Base-by-base conservation (phyloP, 257 asterid species). In the Solanum etuberosum region DNA sequence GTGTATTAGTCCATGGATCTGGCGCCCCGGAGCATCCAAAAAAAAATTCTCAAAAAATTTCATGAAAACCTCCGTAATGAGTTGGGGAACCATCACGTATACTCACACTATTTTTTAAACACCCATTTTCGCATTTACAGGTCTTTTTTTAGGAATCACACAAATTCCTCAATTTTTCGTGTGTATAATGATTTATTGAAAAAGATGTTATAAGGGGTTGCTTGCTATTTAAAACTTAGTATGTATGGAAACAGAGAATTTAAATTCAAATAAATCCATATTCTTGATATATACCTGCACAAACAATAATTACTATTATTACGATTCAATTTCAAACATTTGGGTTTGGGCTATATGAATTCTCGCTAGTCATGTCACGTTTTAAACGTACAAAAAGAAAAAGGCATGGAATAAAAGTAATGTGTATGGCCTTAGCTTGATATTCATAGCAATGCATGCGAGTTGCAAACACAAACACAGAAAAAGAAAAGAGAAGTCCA, bases 91-190 rank as follows among this genome's bases (percentile, higher is more conserved):
- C n/a, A n/a, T n/a, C n/a, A n/a, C n/a, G n/a, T n/a, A 37, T 37
- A 37, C 40, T 37, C 9, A n/a, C n/a, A n/a, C n/a, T n/a, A n/a
- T n/a, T 37, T 37, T 37, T 37, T 37, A 37, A 7, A 7, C 2
- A 9, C 9, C 1, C 40, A 6, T 6, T 37, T 37, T 1, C 40
- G 7, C 7, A 7, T 37, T 7, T 37, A 37, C 2, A 6, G 1
- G 0, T 37, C 7, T 9, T 1, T 5, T 7, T 37, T 0, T 37
- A 7, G 0, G 7, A 37, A 37, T 37, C 2, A 5, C n/a, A 0
- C 40, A 37, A 37, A 37, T 37, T 37, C 9, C 40, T 37, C 7
- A 37, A 7, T 37, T 37, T 37, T 11, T 48, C 7, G 21, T 15
- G 21, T 48, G 1, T 16, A 51, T 51, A 3, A 32, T 73, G 82